A percentile compares a stretch with the other conserved stretches of the same genome.
phyloP scores from a whole-genome alignment of 371 early-diverging fungal species.

The Syncephalis plumigaleata region DNA sequence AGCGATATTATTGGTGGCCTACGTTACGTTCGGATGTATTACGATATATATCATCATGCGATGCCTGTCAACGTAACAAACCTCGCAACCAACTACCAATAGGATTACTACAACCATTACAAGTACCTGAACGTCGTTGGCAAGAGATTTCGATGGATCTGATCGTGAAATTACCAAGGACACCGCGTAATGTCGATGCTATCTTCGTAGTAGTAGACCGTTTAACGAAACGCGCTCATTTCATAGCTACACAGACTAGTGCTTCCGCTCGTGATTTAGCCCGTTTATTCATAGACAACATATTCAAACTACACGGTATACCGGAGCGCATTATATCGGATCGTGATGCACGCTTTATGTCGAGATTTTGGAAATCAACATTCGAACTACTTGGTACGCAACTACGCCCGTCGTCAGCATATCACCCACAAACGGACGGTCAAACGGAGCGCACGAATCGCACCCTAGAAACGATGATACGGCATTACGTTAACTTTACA shows the following conservation, averaged over 20 bases:
- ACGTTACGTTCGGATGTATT: slow-evolving; percentile 14
- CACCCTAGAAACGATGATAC: slow-evolving; percentile 24
- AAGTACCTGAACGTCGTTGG: slow-evolving; percentile 3
- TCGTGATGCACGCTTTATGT: slow-evolving; percentile 15
- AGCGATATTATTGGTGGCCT: slow-evolving; percentile 21
- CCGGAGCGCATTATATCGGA: slow-evolving; percentile 7
- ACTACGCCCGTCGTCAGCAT: slow-evolving; percentile 15
- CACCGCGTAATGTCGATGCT: slow-evolving; percentile 9
- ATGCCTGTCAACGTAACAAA: slow-evolving; percentile 19
- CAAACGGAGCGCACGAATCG: slow-evolving; percentile 30
- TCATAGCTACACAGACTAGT: slow-evolving; percentile 1
- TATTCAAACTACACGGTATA: slow-evolving; percentile 10
- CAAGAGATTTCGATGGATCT: slow-evolving; percentile 10
- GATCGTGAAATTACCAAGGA: slow-evolving; percentile 7
- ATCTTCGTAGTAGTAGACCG: slow-evolving; percentile 26
- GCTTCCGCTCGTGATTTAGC: slow-evolving; percentile 6
- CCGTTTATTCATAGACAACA: slow-evolving; percentile 5
- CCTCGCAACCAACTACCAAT: slow-evolving; percentile 7
- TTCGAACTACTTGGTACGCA: slow-evolving; percentile 11
- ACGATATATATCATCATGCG: slow-evolving; percentile 18
- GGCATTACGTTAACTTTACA: slow-evolving; percentile 15
- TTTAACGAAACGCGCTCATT: slow-evolving; percentile 19
- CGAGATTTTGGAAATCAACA: slow-evolving; percentile 12
- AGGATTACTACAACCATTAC: slow-evolving; percentile 20
- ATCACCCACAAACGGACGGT: slow-evolving; percentile 29